Percentiles rank a stretch among this genome's conserved stretches.
Evolutionary conservation across 2,329 filamentous ascomycete genomes (phyloP).

Genomic region (Scedosporium dehoogii): DNA sequence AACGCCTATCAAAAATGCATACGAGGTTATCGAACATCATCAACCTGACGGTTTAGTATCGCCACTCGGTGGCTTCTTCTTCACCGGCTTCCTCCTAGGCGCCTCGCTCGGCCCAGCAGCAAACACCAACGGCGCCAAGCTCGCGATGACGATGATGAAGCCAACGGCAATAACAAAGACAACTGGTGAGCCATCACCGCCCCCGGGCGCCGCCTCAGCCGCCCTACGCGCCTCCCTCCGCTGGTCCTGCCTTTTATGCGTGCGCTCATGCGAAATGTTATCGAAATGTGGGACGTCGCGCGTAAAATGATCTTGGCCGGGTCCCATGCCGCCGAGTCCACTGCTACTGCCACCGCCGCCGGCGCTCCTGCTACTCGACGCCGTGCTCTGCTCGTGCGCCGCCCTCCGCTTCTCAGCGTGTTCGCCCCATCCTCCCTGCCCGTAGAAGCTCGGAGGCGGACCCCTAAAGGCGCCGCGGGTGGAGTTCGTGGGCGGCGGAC

Average conservation of each 20-base stretch:
- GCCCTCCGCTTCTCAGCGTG: constrained; percentile 49
- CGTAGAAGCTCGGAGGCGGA: constrained; percentile 83
- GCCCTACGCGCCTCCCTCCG: constrained; percentile 18
- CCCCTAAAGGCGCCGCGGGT: constrained; percentile 65
- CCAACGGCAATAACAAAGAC: constrained; percentile 4
- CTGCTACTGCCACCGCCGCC: constrained; percentile 17
- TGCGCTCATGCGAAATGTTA: constrained; percentile 58
- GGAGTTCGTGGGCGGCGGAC: background rate
- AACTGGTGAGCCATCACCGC: background rate
- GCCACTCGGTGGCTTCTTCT: background rate
- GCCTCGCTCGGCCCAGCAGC: background rate
- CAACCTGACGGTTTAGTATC: background rate
- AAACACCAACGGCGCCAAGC: constrained; percentile 5
- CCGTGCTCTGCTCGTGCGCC: constrained; percentile 30
- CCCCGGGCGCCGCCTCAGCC: background rate
- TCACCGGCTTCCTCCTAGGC: background rate
- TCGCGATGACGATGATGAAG: constrained; percentile 6
- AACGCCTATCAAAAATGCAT: background rate
- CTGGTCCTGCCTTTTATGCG: constrained; percentile 55
- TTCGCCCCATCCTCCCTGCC: constrained; percentile 66
- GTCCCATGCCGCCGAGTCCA: constrained; percentile 43
- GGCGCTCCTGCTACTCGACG: constrained; percentile 11
- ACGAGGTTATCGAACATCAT: background rate
- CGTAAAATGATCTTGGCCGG: constrained; percentile 40
- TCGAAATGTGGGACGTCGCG: constrained; percentile 64